Conservation (phyloP, 2,329 filamentous ascomycete species). For the Sarocladium brachiariae region DNA sequence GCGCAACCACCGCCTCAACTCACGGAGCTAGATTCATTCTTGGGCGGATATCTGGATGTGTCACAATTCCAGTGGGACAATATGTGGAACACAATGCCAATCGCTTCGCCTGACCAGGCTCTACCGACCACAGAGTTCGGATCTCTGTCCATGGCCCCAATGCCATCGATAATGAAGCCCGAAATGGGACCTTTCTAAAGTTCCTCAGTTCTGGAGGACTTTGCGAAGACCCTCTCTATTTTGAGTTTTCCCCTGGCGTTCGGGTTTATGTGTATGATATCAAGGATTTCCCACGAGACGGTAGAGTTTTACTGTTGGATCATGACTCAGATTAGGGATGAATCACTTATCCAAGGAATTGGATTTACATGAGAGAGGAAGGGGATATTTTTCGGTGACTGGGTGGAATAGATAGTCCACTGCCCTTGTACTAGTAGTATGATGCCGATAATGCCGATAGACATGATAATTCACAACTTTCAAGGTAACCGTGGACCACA, state of each 20-base stretch:
- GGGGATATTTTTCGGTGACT: no score
- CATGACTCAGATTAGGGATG: no score
- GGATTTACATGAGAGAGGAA: no score
- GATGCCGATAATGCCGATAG: no score
- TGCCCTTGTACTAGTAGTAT: not conserved
- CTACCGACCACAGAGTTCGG: constrained; percentile 5
- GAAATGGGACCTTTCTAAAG: not conserved
- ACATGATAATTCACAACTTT: not conserved
- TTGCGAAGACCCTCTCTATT: no score
- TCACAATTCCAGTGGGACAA: constrained; percentile 33
- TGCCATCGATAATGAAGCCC: not conserved
- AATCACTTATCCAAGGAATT: no score
- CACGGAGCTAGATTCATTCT: constrained; percentile 34
- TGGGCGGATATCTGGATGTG: constrained; percentile 37
- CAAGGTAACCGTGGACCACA: no score
- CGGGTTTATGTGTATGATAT: not conserved
- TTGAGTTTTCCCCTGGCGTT: not conserved
- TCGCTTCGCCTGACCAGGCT: not conserved
- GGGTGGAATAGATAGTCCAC: not conserved
- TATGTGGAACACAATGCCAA: constrained; percentile 5
- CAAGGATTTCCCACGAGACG: not conserved
- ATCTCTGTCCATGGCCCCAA: not conserved
- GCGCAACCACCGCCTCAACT: constrained; percentile 19
- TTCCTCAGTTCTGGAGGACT: no score
- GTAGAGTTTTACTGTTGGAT: not conserved